Conservation (phyloP, 805 yeast genomes). For the Suhomyces tanzawaensis region DNA sequence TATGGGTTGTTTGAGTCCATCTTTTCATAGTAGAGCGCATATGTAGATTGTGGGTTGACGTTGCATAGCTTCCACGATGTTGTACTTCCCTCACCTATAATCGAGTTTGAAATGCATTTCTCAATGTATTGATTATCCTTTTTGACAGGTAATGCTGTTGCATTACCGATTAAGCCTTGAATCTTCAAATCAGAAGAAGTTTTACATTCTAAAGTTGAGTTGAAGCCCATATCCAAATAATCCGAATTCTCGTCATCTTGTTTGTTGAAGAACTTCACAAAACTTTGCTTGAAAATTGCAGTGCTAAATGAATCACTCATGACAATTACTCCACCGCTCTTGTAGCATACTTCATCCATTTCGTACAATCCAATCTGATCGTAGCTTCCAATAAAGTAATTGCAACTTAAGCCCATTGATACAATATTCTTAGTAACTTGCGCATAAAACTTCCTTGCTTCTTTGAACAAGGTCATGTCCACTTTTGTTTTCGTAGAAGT, state of each 20-base stretch:
- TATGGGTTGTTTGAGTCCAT: slow-evolving; percentile 30
- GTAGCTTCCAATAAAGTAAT: slow-evolving; percentile 62
- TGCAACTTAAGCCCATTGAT: slow-evolving; percentile 51
- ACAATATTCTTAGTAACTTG: slow-evolving; percentile 48
- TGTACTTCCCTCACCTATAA: slow-evolving; percentile 50
- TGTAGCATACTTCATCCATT: slow-evolving; percentile 56
- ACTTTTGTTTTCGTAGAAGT: slow-evolving; percentile 35
- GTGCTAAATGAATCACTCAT: slow-evolving; percentile 66
- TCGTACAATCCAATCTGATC: slow-evolving; percentile 69
- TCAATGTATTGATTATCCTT: slow-evolving; percentile 23
- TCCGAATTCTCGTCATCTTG: slow-evolving; percentile 23
- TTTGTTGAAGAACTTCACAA: slow-evolving; percentile 48
- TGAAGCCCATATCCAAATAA: slow-evolving; percentile 51
- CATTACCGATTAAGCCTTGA: slow-evolving; percentile 64
- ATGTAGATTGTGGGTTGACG: slow-evolving; percentile 56
- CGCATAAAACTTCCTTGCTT: slow-evolving; percentile 47
- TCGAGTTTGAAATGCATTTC: slow-evolving; percentile 29
- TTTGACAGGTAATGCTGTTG: slow-evolving; percentile 40
- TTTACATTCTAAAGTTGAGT: slow-evolving; percentile 59
- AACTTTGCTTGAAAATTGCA: slow-evolving; percentile 65
- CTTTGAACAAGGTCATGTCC: slow-evolving; percentile 27
- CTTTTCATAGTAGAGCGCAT: slow-evolving; percentile 57
- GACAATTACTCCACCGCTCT: slow-evolving; percentile 63
- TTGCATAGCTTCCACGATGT: slow-evolving; percentile 60
- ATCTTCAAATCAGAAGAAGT: slow-evolving; percentile 49